These are phyloP conservation scores for Arthrobotrys musiformis DNA, from an alignment of 2,329 filamentous ascomycete genomes.

Conservation along the genomic window DNA sequence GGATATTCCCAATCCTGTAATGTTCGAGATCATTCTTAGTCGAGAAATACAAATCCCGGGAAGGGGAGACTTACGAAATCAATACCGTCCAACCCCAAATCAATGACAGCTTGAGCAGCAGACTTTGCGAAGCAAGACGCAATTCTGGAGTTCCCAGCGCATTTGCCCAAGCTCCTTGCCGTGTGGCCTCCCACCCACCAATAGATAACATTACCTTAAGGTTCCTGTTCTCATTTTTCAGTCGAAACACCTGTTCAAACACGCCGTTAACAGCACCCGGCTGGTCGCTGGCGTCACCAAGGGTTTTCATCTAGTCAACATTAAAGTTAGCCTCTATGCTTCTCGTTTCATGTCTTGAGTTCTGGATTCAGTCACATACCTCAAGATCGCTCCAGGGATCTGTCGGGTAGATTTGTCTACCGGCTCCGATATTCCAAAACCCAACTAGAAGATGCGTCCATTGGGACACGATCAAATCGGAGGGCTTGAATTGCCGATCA, in stretches of 20 bases:
- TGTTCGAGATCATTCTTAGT: not conserved
- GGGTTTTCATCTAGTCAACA: not conserved
- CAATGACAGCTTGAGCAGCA: slow-evolving; percentile 79
- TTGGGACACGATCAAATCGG: slow-evolving; percentile 81
- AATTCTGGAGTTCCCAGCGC: slow-evolving; percentile 72
- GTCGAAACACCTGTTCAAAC: slow-evolving; percentile 78
- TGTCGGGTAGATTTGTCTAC: not conserved
- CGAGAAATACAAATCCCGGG: not conserved
- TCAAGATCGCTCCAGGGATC: not conserved
- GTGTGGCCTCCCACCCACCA: slow-evolving; percentile 81
- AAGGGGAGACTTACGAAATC: slow-evolving; percentile 68
- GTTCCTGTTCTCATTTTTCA: slow-evolving; percentile 80
- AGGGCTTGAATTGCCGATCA: slow-evolving; percentile 82
- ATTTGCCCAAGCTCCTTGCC: slow-evolving; percentile 70
- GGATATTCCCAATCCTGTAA: slow-evolving; percentile 56
- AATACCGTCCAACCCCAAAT: slow-evolving; percentile 80
- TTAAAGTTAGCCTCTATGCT: too few relatives aligned
- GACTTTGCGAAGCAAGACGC: slow-evolving; percentile 73
- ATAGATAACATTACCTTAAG: slow-evolving; percentile 83
- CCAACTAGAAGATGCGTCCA: slow-evolving; percentile 87
- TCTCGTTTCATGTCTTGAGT: too few relatives aligned
- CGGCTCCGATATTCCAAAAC: slow-evolving; percentile 17
- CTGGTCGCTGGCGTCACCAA: slow-evolving; percentile 58
- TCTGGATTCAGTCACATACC: not conserved
- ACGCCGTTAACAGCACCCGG: slow-evolving; percentile 75